A percentile compares a stretch with the other conserved stretches of the same genome.
phyloP scores from a whole-genome alignment of 2,329 filamentous ascomycete species.

The Trichoderma koningiopsis region DNA sequence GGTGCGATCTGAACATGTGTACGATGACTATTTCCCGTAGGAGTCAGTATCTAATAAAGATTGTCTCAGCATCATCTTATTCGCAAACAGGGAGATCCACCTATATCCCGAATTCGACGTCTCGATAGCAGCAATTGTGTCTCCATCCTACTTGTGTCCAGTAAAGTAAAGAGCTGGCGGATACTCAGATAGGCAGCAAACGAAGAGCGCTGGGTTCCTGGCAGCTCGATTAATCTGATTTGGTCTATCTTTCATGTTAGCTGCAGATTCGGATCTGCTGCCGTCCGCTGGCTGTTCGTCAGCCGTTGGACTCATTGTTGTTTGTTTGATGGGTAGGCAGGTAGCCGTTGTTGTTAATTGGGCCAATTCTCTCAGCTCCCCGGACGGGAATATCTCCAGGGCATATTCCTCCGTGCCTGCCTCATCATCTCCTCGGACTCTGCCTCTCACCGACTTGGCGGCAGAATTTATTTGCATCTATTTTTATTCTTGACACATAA shows the following conservation, averaged over 20 bases:
- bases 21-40: neutral
- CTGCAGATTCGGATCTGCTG: conserved; percentile 5
- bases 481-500: neutral
- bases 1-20: neutral
- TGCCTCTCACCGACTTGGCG: conserved; percentile 4
- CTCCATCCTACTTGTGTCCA: neutral
- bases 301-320: neutral
- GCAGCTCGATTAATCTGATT: neutral
- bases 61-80: neutral
- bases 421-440: neutral
- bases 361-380: neutral
- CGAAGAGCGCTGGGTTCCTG: neutral
- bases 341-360: neutral
- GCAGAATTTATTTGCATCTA: neutral
- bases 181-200: neutral
- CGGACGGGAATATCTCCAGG: neutral
- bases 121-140: neutral
- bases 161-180: neutral
- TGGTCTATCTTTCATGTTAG: neutral
- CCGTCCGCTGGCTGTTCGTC: neutral
- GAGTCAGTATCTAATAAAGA: neutral
- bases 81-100: neutral
- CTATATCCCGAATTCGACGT: neutral
- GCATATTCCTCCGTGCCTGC: conserved; percentile 5
- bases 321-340: neutral